Evolutionary conservation across 495 filamentous ascomycete genomes (phyloP).

Genomic region (Annulohypoxylon bovei): DNA sequence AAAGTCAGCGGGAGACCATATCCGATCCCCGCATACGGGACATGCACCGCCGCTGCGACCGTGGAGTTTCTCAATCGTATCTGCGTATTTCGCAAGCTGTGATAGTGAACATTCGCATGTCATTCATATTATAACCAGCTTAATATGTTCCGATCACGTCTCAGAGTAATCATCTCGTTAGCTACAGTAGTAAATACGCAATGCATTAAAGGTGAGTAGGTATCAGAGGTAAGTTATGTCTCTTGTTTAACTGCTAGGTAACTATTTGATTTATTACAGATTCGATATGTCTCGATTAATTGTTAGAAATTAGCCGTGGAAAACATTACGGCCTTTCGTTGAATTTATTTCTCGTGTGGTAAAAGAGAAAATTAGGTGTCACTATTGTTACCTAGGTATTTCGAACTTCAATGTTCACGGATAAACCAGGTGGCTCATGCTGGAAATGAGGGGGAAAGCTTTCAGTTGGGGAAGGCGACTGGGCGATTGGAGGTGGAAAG

Average conservation of each 20-base stretch:
- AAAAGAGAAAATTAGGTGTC: neutral
- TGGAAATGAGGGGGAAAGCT: constrained; percentile 17
- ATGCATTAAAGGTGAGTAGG: constrained; percentile 18
- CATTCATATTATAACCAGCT: neutral
- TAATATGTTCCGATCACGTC: constrained; percentile 16
- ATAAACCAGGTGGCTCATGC: constrained; percentile 38
- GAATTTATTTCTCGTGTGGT: constrained; percentile 5
- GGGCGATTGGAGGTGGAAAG: neutral
- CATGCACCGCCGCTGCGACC: constrained; percentile 22
- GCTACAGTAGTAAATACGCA: neutral
- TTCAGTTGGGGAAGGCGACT: constrained; percentile 4
- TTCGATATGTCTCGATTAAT: constrained; percentile 3
- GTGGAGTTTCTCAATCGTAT: constrained; percentile 3
- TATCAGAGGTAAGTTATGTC: constrained; percentile 11
- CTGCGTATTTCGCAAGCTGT: neutral
- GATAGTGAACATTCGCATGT: neutral
- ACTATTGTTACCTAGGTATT: neutral
- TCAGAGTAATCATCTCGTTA: constrained; percentile 1
- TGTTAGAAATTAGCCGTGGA: constrained; percentile 12
- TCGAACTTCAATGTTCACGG: constrained; percentile 5
- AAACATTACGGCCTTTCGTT: neutral
- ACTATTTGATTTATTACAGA: constrained; percentile 16
- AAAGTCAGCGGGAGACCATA: constrained; percentile 32
- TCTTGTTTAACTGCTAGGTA: neutral
- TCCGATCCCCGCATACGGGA: constrained; percentile 35